Evolutionary conservation across 2,329 filamentous ascomycete species (phyloP).

Genomic region (Ophiocordyceps robertsii): DNA sequence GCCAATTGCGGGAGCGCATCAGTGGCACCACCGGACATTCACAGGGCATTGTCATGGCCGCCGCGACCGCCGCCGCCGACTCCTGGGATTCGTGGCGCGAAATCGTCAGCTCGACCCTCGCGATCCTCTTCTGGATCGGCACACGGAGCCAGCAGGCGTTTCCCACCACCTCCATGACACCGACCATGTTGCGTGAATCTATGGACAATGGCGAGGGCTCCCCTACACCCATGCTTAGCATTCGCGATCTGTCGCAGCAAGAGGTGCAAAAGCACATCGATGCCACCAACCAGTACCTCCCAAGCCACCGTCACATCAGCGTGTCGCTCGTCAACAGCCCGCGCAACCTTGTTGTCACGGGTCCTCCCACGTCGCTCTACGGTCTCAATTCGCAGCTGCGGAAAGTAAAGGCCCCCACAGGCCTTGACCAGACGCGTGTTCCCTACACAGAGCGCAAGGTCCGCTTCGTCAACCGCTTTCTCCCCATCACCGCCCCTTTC

Average conservation of each 20-base stretch:
- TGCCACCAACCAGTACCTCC: constrained; percentile 91
- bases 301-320: constrained; percentile 80
- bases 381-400: constrained; percentile 89
- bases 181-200: constrained; percentile 82
- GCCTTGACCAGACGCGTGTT: constrained; percentile 85
- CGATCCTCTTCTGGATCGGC: constrained; percentile 97
- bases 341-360: constrained; percentile 91
- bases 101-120: constrained; percentile 66
- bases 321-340: constrained; percentile 96
- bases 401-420: constrained; percentile 96
- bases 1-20: constrained; percentile 72
- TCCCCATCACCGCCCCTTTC: constrained; percentile 96
- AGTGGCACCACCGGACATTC: constrained; percentile 90
- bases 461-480: constrained; percentile 90
- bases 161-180: constrained; percentile 84
- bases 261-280: constrained; percentile 95
- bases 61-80: constrained; percentile 77
- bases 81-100: constrained; percentile 88
- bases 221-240: constrained; percentile 95
- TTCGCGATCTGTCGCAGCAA: constrained; percentile 76
- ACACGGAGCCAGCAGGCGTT: constrained; percentile 95
- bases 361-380: constrained; percentile 88
- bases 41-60: constrained; percentile 88
- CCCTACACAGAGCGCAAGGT: constrained; percentile 94
- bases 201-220: constrained; percentile 88